Base-by-base conservation (phyloP, 768 basidiomycete genomes). In the Auriscalpium orientale region DNA sequence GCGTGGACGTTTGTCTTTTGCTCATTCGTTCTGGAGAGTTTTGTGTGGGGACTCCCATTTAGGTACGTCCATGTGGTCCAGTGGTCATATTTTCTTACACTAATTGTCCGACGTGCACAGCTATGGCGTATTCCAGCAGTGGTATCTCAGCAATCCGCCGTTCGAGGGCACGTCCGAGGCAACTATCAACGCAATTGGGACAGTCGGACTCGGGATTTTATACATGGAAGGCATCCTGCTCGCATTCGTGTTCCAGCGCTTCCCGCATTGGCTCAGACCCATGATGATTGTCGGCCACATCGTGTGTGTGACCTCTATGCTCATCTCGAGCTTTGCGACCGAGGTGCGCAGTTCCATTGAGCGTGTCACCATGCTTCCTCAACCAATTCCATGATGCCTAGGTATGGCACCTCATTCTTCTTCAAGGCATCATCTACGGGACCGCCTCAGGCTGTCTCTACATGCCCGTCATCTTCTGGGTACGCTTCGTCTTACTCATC, bases 1-100 rank as follows among this genome's bases (percentile, higher is more conserved):
- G 65, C 66, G 21, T 65, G 62, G 64, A 49, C 57, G 12, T 67
- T 67, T 53, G 61, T 62, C 48, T 54, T 58, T 18, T 58, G 56
- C 8, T 56, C 56, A 3, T 65, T 65, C 53, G 15, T 61, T 9
- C 45, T 67, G 12, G 63, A 64, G 56, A 61, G 55, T 47, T 43
- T 62, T 48, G 56, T 65, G 8, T 67, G 63, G 65, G 65, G 62
- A 0, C 62, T 64, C 18, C 57, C 53, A 45, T 67, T 62, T 47
- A 63, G 62, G 63, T 67, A 36, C 22, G 22, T 53, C 16, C 28
- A 20, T 10, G n/a, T 35, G 18, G 15, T 20, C 9, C 33, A 15
- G 53, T 5, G 22, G 22, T 28, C 3, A 20, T 22, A 10, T 12
- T 49, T 12, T 43, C 36, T 46, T 3, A 22, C 40, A 8, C 21